A percentile compares a stretch with the other conserved stretches of the same genome.
Evolutionary conservation across 129 eudicot genomes (phyloP).

Genomic region (Oenanthe sinensis): DNA sequence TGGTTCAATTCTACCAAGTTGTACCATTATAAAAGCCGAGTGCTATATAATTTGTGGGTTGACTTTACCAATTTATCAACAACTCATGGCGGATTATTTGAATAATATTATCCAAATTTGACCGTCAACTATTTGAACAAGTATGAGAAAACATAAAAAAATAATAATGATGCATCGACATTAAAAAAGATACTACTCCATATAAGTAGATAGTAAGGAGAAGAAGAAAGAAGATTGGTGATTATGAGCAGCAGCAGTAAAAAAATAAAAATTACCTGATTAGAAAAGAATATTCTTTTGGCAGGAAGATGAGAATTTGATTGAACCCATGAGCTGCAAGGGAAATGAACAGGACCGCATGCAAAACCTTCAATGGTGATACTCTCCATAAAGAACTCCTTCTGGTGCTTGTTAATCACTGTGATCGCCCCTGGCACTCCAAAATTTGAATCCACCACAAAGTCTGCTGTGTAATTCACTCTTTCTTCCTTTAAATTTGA

Average conservation of each 20-base stretch:
- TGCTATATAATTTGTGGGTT: background rate
- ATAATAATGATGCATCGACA: background rate
- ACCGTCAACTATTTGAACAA: conserved; percentile 9
- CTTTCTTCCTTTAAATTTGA: conserved; percentile 68
- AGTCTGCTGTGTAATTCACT: conserved; percentile 76
- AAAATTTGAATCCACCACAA: conserved; percentile 71
- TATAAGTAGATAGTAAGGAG: background rate
- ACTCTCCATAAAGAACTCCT: conserved; percentile 75
- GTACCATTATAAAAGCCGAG: background rate
- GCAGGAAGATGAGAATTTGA: conserved; percentile 56
- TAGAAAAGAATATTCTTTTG: conserved; percentile 71
- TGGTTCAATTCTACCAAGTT: background rate
- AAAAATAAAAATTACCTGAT: conserved; percentile 50
- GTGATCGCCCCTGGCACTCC: conserved; percentile 87
- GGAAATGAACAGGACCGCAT: conserved; percentile 92
- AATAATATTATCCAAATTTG: conserved; percentile 14
- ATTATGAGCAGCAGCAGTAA: background rate
- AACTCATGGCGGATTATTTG: background rate
- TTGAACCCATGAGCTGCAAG: conserved; percentile 98
- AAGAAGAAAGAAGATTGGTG: background rate
- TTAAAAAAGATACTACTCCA: background rate
- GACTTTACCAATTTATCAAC: conserved; percentile 4
- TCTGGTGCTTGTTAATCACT: conserved; percentile 67
- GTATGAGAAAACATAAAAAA: background rate
- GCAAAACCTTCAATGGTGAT: conserved; percentile 92